Base-by-base conservation (phyloP, 2,329 filamentous ascomycete genomes). In the Aspergillus terreus region DNA sequence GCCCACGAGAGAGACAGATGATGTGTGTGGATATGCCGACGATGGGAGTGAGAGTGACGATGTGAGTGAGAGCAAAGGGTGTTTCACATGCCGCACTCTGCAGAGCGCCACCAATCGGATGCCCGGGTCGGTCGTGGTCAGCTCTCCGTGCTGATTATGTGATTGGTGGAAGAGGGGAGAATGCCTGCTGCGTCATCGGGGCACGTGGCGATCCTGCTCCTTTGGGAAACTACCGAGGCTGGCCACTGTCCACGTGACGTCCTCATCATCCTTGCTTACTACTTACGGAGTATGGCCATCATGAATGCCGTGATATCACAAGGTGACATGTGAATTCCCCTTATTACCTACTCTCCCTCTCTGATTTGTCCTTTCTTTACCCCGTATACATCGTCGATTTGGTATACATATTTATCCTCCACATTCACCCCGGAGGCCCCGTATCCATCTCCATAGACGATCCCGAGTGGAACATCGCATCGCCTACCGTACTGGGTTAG, bases 141-240 rank as follows among this genome's bases (percentile, higher is more conserved):
- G 40, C 19, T n/a, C 17, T 30, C 27, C 27, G 9, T 10, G 6
- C 6, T 6, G 23, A 23, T 6, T 6, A 5, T 23, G 6, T 23
- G 23, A 30, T 30, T 30, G 27, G 41, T 47, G 51, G 52, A 52
- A 14, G n/a, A 6, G 4, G 12, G 21, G n/a, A 21, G 19, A 32
- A 15, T 10, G 12, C 11, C n/a, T 45, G 6, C 50, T 52, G 54
- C 57, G 52, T 60, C 58, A 62, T 59, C 27, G 33, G 35, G 14
- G 23, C 46, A 36, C 14, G 27, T 36, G 36, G 40, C 32, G 14
- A 15, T 6, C 4, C 7, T 27, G 10, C 54, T 49, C 1, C 4
- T 47, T 51, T 41, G 6, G 53, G 61, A 51, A 62, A 44, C 19
- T 60, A 42, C 60, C 60, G 60, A 63, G 60, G 60, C 48, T 52